Conservation (phyloP, 164 flowering plant genomes). For the Aristolochia californica region DNA sequence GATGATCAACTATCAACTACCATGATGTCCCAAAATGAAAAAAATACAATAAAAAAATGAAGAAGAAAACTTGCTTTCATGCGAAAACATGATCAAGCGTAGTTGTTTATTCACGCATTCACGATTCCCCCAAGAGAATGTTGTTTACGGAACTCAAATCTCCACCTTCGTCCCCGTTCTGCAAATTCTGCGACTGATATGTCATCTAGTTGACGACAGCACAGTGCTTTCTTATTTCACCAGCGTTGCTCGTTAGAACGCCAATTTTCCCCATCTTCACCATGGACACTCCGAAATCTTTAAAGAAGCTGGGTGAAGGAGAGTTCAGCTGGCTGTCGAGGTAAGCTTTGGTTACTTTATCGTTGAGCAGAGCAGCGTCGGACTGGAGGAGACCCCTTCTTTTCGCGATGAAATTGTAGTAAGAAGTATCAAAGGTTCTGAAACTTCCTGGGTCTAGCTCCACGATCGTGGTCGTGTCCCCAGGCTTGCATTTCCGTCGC, state of each 20-base stretch:
- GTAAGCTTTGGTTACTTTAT: slow-evolving; percentile 27
- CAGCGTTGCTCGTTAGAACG: slow-evolving; percentile 30
- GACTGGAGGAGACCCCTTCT: slow-evolving; percentile 46
- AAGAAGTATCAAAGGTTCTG: slow-evolving; percentile 32
- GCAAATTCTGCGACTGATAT: background rate
- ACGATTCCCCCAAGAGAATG: too few species aligned
- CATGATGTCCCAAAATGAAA: too few species aligned
- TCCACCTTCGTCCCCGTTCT: background rate
- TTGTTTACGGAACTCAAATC: too few species aligned
- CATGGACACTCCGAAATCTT: slow-evolving; percentile 46
- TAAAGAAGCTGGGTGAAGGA: slow-evolving; percentile 18
- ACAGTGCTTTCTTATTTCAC: slow-evolving; percentile 43
- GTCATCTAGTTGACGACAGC: slow-evolving; percentile 18
- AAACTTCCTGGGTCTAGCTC: slow-evolving; percentile 65
- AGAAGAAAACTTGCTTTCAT: too few species aligned
- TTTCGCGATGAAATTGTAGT: slow-evolving; percentile 27
- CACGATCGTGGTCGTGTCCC: slow-evolving; percentile 12
- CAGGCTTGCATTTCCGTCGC: slow-evolving; percentile 26
- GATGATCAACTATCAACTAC: too few species aligned
- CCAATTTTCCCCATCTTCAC: slow-evolving; percentile 41
- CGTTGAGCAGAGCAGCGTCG: slow-evolving; percentile 45
- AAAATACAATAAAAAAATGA: too few species aligned
- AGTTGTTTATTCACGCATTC: too few species aligned
- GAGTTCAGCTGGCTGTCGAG: slow-evolving; percentile 16
- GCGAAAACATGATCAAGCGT: too few species aligned